Percentiles rank a stretch among this genome's conserved stretches.
phyloP scores from a whole-genome alignment of 495 filamentous ascomycete species.

The Aspergillus biplanus region DNA sequence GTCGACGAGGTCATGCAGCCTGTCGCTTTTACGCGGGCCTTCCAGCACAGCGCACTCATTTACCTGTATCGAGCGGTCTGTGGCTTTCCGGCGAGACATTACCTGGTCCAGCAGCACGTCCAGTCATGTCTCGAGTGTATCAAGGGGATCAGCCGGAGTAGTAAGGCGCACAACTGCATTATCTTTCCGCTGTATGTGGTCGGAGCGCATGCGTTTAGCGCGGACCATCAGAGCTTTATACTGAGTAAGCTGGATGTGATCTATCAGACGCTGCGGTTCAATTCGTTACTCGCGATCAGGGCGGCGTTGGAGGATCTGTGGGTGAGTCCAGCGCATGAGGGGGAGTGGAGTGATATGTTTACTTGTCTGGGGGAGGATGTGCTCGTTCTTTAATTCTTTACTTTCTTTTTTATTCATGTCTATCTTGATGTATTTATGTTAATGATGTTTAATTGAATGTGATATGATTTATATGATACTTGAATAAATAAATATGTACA shows the following conservation, averaged over 20 bases:
- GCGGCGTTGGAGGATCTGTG: constrained; percentile 19
- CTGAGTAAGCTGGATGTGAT: constrained; percentile 23
- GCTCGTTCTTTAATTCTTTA: constrained; percentile 21
- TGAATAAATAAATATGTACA: too few species aligned
- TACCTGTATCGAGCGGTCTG: constrained; percentile 28
- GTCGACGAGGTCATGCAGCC: constrained; percentile 21
- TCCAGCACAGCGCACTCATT: constrained; percentile 27
- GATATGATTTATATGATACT: too few species aligned
- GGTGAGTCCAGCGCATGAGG: constrained; percentile 19
- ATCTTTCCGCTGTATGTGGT: constrained; percentile 28
- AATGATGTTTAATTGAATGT: too few species aligned
- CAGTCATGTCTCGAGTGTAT: constrained; percentile 24
- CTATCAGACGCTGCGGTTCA: constrained; percentile 21
- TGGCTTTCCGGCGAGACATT: constrained; percentile 23
- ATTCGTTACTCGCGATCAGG: constrained; percentile 22
- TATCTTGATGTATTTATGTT: neutral
- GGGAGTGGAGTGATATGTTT: constrained; percentile 25
- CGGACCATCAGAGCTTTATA: constrained; percentile 20
- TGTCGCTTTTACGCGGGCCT: constrained; percentile 23
- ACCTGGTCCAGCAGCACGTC: constrained; percentile 27
- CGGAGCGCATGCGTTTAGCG: constrained; percentile 24
- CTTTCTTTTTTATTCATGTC: too few species aligned
- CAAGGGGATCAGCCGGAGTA: constrained; percentile 19
- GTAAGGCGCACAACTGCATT: constrained; percentile 27
- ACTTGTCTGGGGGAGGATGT: constrained; percentile 22